Evolutionary conservation across 2,329 filamentous ascomycete species (phyloP).

Genomic region (Zymoseptoria passerinii): DNA sequence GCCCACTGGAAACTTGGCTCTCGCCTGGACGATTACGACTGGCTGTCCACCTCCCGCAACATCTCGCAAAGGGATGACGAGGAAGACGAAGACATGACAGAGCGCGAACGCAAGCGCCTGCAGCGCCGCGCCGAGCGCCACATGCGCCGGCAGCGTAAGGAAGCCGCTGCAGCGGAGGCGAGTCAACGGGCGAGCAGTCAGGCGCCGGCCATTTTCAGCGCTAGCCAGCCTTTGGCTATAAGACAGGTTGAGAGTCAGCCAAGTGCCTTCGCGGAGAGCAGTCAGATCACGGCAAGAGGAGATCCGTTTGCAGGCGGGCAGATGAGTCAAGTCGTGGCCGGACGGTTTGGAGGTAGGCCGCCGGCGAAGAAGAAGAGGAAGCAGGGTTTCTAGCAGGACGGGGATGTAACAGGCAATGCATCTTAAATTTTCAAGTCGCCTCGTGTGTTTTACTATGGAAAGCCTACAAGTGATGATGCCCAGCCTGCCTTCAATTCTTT

Average conservation of each 20-base stretch:
- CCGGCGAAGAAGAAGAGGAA: constrained; percentile 38
- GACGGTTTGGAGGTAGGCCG: constrained; percentile 29
- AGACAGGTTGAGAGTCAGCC: constrained; percentile 7
- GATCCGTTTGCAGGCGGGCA: constrained; percentile 2
- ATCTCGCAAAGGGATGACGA: constrained; percentile 22
- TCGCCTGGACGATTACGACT: constrained; percentile 36
- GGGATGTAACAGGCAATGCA: too few species aligned
- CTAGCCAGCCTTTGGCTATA: constrained; percentile 19
- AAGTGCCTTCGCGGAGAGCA: constrained; percentile 12
- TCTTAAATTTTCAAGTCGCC: too few species aligned
- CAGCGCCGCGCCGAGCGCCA: constrained; percentile 34
- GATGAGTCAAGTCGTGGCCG: constrained; percentile 28
- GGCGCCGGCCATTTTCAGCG: constrained; percentile 23
- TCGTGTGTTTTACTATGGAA: too few species aligned
- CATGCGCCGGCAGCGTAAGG: constrained; percentile 34
- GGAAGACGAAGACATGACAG: constrained; percentile 31
- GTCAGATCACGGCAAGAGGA: constrained; percentile 13
- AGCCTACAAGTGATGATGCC: too few species aligned
- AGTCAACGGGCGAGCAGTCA: constrained; percentile 24
- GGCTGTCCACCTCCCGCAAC: constrained; percentile 28
- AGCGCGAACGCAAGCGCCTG: constrained; percentile 30
- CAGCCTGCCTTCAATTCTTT: too few species aligned
- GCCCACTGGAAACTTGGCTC: constrained; percentile 35
- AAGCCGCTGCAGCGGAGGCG: constrained; percentile 26
- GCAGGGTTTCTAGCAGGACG: too few species aligned